Base-by-base conservation (phyloP, 176 grass and related monocot species). In the Aegilops bicornis region DNA sequence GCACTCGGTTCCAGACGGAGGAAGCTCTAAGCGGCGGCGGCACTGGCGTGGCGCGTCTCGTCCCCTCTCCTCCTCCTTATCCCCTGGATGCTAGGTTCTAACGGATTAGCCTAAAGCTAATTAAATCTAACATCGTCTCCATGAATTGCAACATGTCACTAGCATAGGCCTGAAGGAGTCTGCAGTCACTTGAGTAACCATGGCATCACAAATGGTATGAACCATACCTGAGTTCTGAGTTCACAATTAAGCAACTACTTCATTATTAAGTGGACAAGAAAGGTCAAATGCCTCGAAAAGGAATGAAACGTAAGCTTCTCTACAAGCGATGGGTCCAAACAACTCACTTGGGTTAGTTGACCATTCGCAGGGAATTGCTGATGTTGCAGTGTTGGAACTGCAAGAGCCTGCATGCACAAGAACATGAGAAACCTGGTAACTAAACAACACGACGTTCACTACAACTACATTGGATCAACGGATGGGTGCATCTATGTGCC, bases 291-390 rank as follows among this genome's bases (percentile, higher is more conserved):
- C 33, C 4, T 25, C 6, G 16, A 54, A 47, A 79, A 30, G 60
- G 17, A 10, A n/a, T 48, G 50, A 83, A 76, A 17, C 13, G 31
- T 52, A 52, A 1, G 79, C 10, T 48, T 73, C 27, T 86, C 39
- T 45, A 56, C 27, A 75, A 45, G 39, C 11, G 31, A 8, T 30
- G 11, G 25, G 22, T 6, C 60, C 11, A 61, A 31, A 71, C 3
- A 81, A 88, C 84, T 88, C 64, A 98, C 89, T 80, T 95, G 93
- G 60, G 87, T 82, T 15, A 95, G 85, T n/a, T 95, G 95, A 77
- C 85, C 72, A 73, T 73, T 88, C 32, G 79, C 84, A 15, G 71
- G 80, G 75, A 95, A 98, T 58, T 82, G 83, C 64, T 89, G 91
- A 45, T 91, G 93, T 66, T 89, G 85, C 77, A 95, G 63, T 58